These are phyloP conservation scores for Globisporangium ultimum DNA, from an alignment of 352 stramenopile genomes.

Conservation along the genomic window DNA sequence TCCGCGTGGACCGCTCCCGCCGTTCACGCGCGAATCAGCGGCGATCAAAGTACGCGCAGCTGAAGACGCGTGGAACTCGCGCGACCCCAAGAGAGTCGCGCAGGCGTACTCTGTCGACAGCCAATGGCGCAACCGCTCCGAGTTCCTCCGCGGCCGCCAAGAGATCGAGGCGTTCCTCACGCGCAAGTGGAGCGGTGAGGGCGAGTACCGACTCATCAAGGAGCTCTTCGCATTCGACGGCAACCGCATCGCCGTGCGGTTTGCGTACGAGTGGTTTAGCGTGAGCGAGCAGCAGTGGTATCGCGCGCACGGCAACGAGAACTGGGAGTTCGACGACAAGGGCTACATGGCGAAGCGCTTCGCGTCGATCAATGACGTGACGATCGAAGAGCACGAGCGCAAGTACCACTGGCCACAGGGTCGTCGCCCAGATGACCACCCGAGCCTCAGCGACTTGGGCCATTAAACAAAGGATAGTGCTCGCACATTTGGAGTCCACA, in stretches of 20 bases:
- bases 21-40: constrained; percentile 78
- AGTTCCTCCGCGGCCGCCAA: constrained; percentile 72
- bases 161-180: constrained; percentile 80
- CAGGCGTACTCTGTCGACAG: constrained; percentile 83
- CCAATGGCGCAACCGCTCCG: constrained; percentile 79
- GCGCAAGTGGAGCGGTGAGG: constrained; percentile 71
- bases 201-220: constrained; percentile 88
- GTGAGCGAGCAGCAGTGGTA: constrained; percentile 58
- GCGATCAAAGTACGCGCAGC: constrained; percentile 77
- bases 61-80: constrained; percentile 88
- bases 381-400: constrained; percentile 68
- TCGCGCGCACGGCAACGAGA: constrained; percentile 86
- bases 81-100: constrained; percentile 65
- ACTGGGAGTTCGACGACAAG: constrained; percentile 84
- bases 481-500: not conserved
- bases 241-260: constrained; percentile 87
- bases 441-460: constrained; percentile 30
- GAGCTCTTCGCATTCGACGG: constrained; percentile 80
- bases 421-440: constrained; percentile 42
- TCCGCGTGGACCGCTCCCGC: constrained; percentile 49
- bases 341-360: constrained; percentile 85
- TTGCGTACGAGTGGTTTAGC: constrained; percentile 84
- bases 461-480: constrained; percentile 16
- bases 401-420: constrained; percentile 60
- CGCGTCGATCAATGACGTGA: constrained; percentile 86